Evolutionary conservation across 495 filamentous ascomycete species (phyloP), one percentile per base, ranked within the genome.

Genomic region (Pyronema domesticum): DNA sequence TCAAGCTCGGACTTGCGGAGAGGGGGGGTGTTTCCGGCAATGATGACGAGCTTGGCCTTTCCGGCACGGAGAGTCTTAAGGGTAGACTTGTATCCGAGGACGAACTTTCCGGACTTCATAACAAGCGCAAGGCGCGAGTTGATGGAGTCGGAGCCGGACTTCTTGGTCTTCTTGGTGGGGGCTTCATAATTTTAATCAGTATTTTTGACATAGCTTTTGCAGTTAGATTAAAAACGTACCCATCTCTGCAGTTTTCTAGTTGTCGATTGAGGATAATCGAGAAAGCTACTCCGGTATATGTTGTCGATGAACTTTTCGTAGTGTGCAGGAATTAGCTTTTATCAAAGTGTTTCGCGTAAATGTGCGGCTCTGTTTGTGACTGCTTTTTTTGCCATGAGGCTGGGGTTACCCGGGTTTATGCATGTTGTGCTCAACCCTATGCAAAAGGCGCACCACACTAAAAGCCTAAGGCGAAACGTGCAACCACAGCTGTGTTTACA

Each of bases 1-100:
- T 95, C 89, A 57, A 95, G 80, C 78, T 95, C 89, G 61, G 77
- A 82, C 82, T 95, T 95, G 68, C 87, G 77, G 54, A 98, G 82
- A 65, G 91, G 89, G 65, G 91, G 91, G 58, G 86, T 93, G 77
- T 98, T 95, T 37, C 83, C 86, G 57, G 86, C 82, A 65, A 91
- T 87, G 67, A 94, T 76, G 63, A 81, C 76, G 30, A 83, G 73
- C 76, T 82, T 82, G 62, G 80, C 80, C 73, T 87, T 88, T 67
- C 84, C 83, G 52, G 79, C 80, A 67, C 91, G 87, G 63, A 98
- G 81, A 54, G 80, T 80, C 82, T 98, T 98, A 70, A 96, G 82
- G 66, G 88, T 94, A 56, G 84, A 89, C 73, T 93, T 89, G 80
- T 93, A 91, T 62, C 91, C 91, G 43, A 57, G 55, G 34, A 61